phyloP scores from a whole-genome alignment of 805 yeast species.

The Teunomyces kruisii region DNA sequence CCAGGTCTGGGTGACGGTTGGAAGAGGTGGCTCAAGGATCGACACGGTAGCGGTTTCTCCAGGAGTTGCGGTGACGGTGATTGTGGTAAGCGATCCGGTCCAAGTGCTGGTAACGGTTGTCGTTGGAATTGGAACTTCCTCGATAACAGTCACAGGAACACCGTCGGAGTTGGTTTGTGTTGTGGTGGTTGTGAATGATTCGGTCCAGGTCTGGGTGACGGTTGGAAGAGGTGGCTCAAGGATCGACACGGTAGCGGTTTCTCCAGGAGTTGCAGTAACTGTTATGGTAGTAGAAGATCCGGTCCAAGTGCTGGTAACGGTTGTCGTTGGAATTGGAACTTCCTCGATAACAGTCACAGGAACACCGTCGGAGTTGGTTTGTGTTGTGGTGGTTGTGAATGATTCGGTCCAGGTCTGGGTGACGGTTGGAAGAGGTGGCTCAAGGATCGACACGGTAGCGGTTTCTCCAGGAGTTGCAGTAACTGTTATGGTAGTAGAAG shows the following conservation, averaged over 20 bases:
- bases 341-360: constrained; percentile 9
- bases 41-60: constrained; percentile 4
- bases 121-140: constrained; percentile 12
- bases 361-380: background rate
- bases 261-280: background rate
- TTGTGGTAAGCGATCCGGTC: constrained; percentile 1
- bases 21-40: constrained; percentile 3
- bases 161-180: constrained; percentile 2
- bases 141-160: constrained; percentile 6
- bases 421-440: constrained; percentile 8
- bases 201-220: constrained; percentile 10
- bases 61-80: background rate
- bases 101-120: constrained; percentile 4
- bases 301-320: constrained; percentile 6
- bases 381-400: constrained; percentile 3
- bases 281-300: background rate
- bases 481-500: background rate
- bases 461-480: background rate
- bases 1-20: constrained; percentile 8
- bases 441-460: constrained; percentile 3
- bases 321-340: constrained; percentile 11
- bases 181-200: constrained; percentile 2
- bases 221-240: constrained; percentile 7
- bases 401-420: constrained; percentile 10
- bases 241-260: constrained; percentile 4